phyloP scores from a whole-genome alignment of 176 grass and related monocot genomes.

The Oryza meyeriana region DNA sequence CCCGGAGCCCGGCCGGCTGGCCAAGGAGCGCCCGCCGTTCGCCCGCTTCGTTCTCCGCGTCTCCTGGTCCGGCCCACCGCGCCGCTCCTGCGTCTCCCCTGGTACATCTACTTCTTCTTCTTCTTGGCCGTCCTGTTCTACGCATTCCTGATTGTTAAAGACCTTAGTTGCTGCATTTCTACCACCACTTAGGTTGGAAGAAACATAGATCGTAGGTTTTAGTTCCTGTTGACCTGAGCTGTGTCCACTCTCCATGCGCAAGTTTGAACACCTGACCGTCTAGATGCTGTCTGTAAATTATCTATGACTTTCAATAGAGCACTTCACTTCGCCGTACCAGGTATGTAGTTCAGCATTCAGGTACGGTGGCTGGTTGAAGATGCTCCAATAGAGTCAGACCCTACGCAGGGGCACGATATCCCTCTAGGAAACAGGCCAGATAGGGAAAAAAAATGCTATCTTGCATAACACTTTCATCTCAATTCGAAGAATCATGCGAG shows the following conservation, averaged over 20 bases:
- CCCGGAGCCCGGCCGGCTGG: slow-evolving; percentile 70
- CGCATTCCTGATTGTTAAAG: not conserved
- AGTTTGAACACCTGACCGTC: not conserved
- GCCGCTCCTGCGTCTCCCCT: slow-evolving; percentile 57
- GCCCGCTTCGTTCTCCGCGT: slow-evolving; percentile 79
- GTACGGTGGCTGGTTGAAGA: not conserved
- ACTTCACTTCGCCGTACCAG: not conserved
- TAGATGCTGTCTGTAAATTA: not conserved
- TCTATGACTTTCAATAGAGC: not conserved
- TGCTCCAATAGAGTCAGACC: not conserved
- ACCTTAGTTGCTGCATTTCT: not conserved
- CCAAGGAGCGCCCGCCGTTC: slow-evolving; percentile 80
- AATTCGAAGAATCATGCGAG: not conserved
- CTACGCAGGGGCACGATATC: not conserved
- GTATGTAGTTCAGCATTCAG: not conserved
- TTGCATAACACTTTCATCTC: not conserved
- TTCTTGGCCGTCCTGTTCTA: not conserved
- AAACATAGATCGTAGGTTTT: not conserved
- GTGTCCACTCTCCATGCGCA: not conserved
- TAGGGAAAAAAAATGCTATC: not conserved
- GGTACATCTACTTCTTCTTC: slow-evolving; percentile 48
- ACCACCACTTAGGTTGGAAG: not conserved
- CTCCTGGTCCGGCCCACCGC: slow-evolving; percentile 54
- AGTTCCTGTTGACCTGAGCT: not conserved
- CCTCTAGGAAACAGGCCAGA: not conserved